Percentiles rank a stretch among this genome's conserved stretches.
Conservation (phyloP, 2,329 filamentous ascomycete genomes). For the Phialophora expanda region DNA sequence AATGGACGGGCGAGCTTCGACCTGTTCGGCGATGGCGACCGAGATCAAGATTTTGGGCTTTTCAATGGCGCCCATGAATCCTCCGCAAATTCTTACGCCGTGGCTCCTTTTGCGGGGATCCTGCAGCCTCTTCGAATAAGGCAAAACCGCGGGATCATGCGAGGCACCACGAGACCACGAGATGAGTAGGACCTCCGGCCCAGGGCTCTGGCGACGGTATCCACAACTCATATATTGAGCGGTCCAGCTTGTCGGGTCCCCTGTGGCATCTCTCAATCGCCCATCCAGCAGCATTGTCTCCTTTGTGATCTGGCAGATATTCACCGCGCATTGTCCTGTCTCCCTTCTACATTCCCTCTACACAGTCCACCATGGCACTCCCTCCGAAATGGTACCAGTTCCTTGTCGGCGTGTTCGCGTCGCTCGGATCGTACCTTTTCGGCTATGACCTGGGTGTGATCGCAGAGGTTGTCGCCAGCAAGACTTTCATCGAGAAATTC, state of each 20-base stretch:
- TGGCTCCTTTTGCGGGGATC: conserved; percentile 3
- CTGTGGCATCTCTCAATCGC: background rate
- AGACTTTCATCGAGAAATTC: conserved; percentile 46
- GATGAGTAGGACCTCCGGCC: conserved; percentile 4
- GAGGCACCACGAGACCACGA: conserved; percentile 13
- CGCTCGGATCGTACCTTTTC: conserved; percentile 63
- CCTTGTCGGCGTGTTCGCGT: conserved; percentile 64
- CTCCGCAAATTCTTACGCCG: background rate
- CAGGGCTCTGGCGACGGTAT: background rate
- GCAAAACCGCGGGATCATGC: conserved; percentile 31
- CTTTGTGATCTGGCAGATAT: background rate
- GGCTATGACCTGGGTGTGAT: conserved; percentile 67
- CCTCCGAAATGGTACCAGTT: conserved; percentile 67
- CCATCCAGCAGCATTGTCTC: background rate
- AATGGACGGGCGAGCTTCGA: background rate
- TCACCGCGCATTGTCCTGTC: background rate
- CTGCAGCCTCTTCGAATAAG: conserved; percentile 22
- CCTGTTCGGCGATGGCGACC: background rate
- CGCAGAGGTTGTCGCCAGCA: conserved; percentile 59
- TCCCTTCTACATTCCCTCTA: background rate
- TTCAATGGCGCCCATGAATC: background rate
- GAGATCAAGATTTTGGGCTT: background rate
- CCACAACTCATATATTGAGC: conserved; percentile 23
- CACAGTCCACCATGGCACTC: conserved; percentile 53
- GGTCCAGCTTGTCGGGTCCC: conserved; percentile 5